Evolutionary conservation across 768 basidiomycete genomes (phyloP).

Genomic region (Hydnomerulius pinastri): DNA sequence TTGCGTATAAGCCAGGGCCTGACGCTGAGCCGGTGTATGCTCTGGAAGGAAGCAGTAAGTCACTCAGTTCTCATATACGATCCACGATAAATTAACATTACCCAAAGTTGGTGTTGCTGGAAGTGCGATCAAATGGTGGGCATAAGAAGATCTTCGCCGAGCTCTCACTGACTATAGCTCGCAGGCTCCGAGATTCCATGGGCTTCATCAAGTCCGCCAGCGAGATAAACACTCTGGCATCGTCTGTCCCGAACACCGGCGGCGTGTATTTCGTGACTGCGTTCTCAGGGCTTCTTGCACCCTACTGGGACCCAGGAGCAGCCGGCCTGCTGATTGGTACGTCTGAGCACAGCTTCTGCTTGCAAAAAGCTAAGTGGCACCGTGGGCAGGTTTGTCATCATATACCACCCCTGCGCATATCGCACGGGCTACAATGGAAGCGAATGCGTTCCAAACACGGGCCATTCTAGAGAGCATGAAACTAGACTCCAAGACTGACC

Average conservation of each 20-base stretch:
- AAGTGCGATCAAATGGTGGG: slow-evolving; percentile 87
- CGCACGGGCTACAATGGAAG: slow-evolving; percentile 92
- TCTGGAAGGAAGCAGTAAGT: slow-evolving; percentile 88
- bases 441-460: slow-evolving; percentile 93
- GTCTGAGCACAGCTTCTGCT: too few species aligned
- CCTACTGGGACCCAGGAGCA: slow-evolving; percentile 96
- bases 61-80: background rate
- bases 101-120: slow-evolving; percentile 95
- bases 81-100: too few species aligned
- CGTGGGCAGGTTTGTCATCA: slow-evolving; percentile 63
- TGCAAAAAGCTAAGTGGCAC: background rate
- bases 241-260: slow-evolving; percentile 73
- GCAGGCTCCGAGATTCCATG: slow-evolving; percentile 90
- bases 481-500: slow-evolving; percentile 76
- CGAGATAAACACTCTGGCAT: slow-evolving; percentile 86
- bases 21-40: slow-evolving; percentile 84
- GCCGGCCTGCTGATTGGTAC: slow-evolving; percentile 81
- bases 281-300: slow-evolving; percentile 93
- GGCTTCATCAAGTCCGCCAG: slow-evolving; percentile 73
- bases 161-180: background rate
- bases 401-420: slow-evolving; percentile 93
- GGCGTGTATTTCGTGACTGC: slow-evolving; percentile 97
- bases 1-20: slow-evolving; percentile 88
- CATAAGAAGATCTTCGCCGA: background rate
- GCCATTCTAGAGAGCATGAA: slow-evolving; percentile 97